These are phyloP conservation scores for Simplicillium sp. DNA, from an alignment of 2,329 filamentous ascomycete species.

Conservation along the genomic window DNA sequence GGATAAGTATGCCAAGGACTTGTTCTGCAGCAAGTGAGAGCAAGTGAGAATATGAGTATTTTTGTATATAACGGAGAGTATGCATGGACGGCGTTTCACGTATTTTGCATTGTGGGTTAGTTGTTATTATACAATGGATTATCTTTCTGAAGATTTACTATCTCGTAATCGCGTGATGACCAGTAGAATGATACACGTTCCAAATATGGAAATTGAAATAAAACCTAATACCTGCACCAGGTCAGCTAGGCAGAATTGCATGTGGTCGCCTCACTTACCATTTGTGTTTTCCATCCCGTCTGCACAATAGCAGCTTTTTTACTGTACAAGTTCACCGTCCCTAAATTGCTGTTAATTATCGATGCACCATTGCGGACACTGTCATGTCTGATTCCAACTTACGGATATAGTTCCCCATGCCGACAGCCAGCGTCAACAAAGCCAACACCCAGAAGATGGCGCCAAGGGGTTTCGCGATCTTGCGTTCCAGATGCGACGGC, in stretches of 20 bases:
- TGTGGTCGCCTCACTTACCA: conserved; percentile 38
- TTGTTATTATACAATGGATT: no score
- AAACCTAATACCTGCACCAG: conserved; percentile 46
- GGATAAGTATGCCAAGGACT: conserved; percentile 40
- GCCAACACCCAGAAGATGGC: conserved; percentile 81
- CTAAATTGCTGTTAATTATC: conserved; percentile 18
- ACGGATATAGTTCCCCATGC: conserved; percentile 80
- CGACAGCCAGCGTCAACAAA: conserved; percentile 64
- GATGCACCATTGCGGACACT: background rate
- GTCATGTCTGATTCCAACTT: conserved; percentile 18
- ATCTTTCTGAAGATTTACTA: background rate
- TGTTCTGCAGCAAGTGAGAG: conserved; percentile 48
- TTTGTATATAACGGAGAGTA: background rate
- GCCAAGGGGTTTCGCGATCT: conserved; percentile 75
- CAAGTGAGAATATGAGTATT: conserved; percentile 15
- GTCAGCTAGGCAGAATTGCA: background rate
- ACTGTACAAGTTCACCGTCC: conserved; percentile 72
- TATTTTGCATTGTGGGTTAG: no score
- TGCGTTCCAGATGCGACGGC: conserved; percentile 61
- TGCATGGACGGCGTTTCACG: no score
- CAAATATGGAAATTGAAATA: conserved; percentile 54
- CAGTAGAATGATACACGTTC: conserved; percentile 55
- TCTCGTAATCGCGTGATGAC: conserved; percentile 29
- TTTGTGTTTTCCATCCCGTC: conserved; percentile 85
- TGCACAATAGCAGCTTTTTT: conserved; percentile 76